Evolutionary conservation across 805 yeast species (phyloP), one percentile per base, ranked within the genome.

Genomic region (Dipodascus geniculatus): DNA sequence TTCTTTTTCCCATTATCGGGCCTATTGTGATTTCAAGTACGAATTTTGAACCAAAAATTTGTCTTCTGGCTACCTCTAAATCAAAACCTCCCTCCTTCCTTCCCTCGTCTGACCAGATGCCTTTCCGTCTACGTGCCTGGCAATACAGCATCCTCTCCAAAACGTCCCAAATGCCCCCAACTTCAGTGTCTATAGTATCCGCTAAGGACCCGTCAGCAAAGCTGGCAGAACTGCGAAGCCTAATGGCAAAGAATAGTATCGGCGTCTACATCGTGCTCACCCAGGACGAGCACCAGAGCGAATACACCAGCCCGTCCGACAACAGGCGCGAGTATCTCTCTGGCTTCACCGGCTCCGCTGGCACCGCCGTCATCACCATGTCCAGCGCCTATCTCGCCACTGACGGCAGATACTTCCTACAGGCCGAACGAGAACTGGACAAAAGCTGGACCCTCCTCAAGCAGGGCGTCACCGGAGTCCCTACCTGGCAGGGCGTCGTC

Each of bases 261-360:
- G 87, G 83, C 9, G 82, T 87, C 33, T 91, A 93, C 66, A 74
- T 81, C 23, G 79, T 87, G 8, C 88, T 91, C 20, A 82, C 95
- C 44, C 96, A 88, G 65, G 99, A 91, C 65, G 96, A 87, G 61
- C 99, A 91, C 67, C 91, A 85, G 67, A 81, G 90, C 23, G 99
- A 91, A 70, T 90, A 90, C 62, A 91, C 91, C 4, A 78, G 93
- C 0, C 71, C 76, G 1, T 79, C 83, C 14, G 98, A 91, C 66
- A 87, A 84, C 65, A 79, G 96, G 60, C 75, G 97, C 54, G 84
- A 80, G 53, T 91, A 76, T 61, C 84, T 91, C 23, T 78, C 90
- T 3, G 97, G 74, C 0, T 91, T 91, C 70, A 84, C 91, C 11
- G 99, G 98, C 0, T 82, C 91, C 50, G 95, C 97, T 1, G 99